Evolutionary conservation across 352 stramenopile species (phyloP), one percentile per base, ranked within the genome.

Genomic region (Phytophthora colocasiae): DNA sequence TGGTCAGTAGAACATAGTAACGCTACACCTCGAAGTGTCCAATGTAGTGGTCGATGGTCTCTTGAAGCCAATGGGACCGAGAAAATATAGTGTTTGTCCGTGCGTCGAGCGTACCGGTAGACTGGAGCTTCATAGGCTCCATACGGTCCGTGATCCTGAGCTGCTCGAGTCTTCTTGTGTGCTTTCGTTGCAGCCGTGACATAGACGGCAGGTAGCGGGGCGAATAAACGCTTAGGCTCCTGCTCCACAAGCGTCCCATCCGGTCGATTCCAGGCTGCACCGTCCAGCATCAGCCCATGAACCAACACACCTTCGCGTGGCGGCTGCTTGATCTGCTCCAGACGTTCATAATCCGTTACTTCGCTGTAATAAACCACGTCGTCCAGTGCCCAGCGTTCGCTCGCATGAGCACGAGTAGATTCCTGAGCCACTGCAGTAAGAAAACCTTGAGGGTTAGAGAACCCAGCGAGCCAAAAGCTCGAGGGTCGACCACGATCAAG

Each of bases 341-440:
- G 68, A 40, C 80, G 71, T 39, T 92, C 84, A 67, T 92, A 93
- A 66, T 95, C 86, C 6, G 84, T 95, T 53, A 93, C 84, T 60
- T 93, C 85, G 39, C 80, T 92, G 67, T 94, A 84, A 50, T 91
- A 90, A 11, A 91, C 76, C 24, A 94, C 76, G 27, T 94, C 84
- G 48, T 94, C 86, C 22, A 95, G 76, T 6, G 83, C 81, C 87
- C 87, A 95, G 10, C 82, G 81, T 34, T 95, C 86, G 45, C 66
- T 87, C 11, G 78, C 77, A 59, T 95, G 85, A 17, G 88, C 72
- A 15, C 82, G 76, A 17, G 82, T 85, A 2, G 90, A 78, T 45
- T 95, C 87, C 64, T 95, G 87, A 0, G 79, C 79, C 61, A 94
- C 86, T 1, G 83, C 86, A 0, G 87, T 95, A n/a, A 94, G 58